Percentiles rank a stretch among this genome's conserved stretches.
Conservation (phyloP, 495 filamentous ascomycete species). For the Penicillium crystallinum region DNA sequence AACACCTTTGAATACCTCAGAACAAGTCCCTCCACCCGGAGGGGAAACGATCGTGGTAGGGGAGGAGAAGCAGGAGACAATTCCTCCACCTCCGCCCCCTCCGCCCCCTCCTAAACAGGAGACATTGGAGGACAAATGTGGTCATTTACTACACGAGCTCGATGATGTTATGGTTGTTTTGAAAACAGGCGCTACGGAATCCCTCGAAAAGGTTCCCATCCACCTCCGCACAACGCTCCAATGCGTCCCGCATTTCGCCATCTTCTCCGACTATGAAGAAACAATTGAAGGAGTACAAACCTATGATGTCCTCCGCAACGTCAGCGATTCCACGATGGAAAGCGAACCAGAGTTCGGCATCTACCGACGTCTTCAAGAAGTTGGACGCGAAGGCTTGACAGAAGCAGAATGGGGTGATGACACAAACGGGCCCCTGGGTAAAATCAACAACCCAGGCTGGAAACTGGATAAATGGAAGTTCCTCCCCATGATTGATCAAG, state of each 20-base stretch:
- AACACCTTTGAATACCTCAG: background rate
- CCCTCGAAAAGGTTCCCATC: conserved; percentile 32
- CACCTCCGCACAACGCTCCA: conserved; percentile 38
- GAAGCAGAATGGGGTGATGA: conserved; percentile 27
- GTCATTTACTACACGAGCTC: conserved; percentile 17
- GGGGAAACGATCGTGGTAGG: conserved; percentile 9
- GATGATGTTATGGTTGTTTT: conserved; percentile 38
- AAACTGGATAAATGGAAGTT: conserved; percentile 65
- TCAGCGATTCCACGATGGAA: conserved; percentile 27
- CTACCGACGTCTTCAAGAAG: conserved; percentile 35
- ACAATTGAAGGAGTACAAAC: conserved; percentile 33
- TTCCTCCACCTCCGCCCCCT: background rate
- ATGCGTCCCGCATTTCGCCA: conserved; percentile 37
- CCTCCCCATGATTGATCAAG: conserved; percentile 54
- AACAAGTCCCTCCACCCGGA: conserved; percentile 6
- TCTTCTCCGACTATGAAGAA: conserved; percentile 47
- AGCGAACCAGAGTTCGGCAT: conserved; percentile 41
- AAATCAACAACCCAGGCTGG: conserved; percentile 48
- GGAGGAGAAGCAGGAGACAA: conserved; percentile 1
- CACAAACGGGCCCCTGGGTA: conserved; percentile 32
- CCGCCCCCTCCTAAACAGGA: background rate
- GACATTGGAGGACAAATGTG: conserved; percentile 15
- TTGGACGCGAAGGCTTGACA: conserved; percentile 32
- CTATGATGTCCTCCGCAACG: conserved; percentile 38
- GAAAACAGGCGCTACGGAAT: conserved; percentile 42